A percentile compares a stretch with the other conserved stretches of the same genome.
Conservation (phyloP, 129 eudicot genomes). For the Smallanthus sonchifolius region DNA sequence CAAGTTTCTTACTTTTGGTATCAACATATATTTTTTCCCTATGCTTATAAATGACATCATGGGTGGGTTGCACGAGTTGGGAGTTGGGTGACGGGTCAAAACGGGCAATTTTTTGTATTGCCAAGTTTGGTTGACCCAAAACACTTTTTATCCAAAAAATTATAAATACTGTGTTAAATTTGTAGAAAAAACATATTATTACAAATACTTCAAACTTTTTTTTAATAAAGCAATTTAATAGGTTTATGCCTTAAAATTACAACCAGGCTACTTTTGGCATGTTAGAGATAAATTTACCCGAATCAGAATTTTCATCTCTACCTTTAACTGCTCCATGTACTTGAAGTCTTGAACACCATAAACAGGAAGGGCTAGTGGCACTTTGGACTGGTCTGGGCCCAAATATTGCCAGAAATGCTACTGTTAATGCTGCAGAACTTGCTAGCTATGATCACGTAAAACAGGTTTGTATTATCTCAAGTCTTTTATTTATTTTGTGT, state of each 20-base stretch:
- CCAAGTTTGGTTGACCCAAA: not conserved
- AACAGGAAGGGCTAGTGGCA: conserved; percentile 81
- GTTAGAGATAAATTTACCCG: not conserved
- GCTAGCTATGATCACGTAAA: conserved; percentile 96
- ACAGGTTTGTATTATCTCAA: conserved; percentile 48
- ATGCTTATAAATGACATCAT: not conserved
- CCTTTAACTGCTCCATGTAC: not conserved
- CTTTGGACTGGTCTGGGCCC: conserved; percentile 98
- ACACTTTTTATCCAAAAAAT: not conserved
- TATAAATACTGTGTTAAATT: not conserved
- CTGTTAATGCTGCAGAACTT: conserved; percentile 90
- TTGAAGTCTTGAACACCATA: not conserved
- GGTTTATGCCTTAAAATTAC: not conserved
- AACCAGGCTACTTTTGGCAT: not conserved
- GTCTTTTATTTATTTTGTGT: not conserved
- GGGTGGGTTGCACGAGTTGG: not conserved
- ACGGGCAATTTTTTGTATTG: not conserved
- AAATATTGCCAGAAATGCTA: conserved; percentile 91
- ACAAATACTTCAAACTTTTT: not conserved
- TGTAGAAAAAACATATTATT: not conserved
- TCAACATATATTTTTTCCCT: conserved; percentile 6
- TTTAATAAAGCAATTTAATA: not conserved
- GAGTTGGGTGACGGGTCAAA: not conserved
- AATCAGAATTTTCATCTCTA: not conserved
- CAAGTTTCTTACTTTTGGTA: not conserved